Base-by-base conservation (phyloP, 805 yeast species). In the Lachancea quebecensis region DNA sequence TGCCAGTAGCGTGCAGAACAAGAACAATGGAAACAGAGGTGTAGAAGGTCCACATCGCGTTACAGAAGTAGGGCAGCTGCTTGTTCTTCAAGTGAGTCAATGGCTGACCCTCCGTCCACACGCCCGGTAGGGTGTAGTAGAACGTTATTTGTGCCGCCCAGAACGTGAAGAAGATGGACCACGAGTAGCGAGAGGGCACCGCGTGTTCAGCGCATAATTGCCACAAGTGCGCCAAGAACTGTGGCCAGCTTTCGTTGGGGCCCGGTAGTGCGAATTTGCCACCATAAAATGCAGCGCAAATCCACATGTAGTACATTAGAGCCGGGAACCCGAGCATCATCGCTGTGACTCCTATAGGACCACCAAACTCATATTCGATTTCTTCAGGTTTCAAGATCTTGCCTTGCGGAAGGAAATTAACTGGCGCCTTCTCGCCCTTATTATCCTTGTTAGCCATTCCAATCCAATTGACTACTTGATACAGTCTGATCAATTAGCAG, bases 301-400 rank as follows among this genome's bases (percentile, higher is more conserved):
- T 81, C 95, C 96, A 91, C 93, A 93, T 84, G 68, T 93, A 93
- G 74, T 83, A 87, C 99, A 93, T 93, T 59, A 93, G 72, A 39
- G 82, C 60, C 7, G 99, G 99, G 70, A 93, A 93, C 2, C 95
- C 95, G 38, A 78, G 61, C 81, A 91, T 78, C 98, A 93, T 91
- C 6, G 90, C 91, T 16, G 82, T 47, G 40, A 88, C 96, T 46
- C 99, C 99, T 6, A 73, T 66, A 21, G 95, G 83, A 0, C 98
- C 98, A 42, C 99, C 99, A 60, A 91, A 93, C 56, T 93, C 98
- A 70, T 79, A 87, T 58, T 81, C 91, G 48, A 79, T 74, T 45
- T 79, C 73, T 44, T 78, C 77, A 34, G 68, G 67, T 45, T 70
- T 66, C 48, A 71, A 51, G 53, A 68, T 71, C 49, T 68, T 70